Conservation (phyloP, 352 stramenopile genomes). For the Pythium brachiatum region DNA sequence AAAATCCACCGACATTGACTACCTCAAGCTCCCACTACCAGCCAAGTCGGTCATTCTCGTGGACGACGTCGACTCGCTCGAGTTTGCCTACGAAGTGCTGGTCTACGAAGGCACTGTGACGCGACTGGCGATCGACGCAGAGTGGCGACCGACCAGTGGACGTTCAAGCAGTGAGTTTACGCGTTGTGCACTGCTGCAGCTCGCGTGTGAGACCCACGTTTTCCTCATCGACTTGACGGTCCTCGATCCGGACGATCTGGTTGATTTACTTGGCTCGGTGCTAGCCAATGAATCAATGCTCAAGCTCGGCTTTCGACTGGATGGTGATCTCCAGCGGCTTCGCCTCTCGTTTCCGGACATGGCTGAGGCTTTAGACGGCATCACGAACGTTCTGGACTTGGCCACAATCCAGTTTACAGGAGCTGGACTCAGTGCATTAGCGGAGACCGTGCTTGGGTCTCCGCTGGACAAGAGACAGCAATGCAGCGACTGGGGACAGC, state of each 20-base stretch:
- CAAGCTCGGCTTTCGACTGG: constrained; percentile 67
- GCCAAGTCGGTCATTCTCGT: constrained; percentile 46
- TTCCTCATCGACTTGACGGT: constrained; percentile 65
- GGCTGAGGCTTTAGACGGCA: constrained; percentile 47
- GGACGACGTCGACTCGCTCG: constrained; percentile 48
- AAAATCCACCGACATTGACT: constrained; percentile 11
- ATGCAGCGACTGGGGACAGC: constrained; percentile 68
- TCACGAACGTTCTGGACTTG: constrained; percentile 62
- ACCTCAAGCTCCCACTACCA: constrained; percentile 48
- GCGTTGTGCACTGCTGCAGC: constrained; percentile 60
- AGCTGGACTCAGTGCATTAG: constrained; percentile 43
- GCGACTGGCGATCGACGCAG: constrained; percentile 50
- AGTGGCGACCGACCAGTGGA: constrained; percentile 55
- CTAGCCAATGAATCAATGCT: constrained; percentile 43
- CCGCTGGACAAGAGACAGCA: constrained; percentile 69
- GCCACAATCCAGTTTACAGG: constrained; percentile 24
- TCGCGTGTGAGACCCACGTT: constrained; percentile 57
- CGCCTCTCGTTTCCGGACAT: constrained; percentile 57
- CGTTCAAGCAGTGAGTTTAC: constrained; percentile 29
- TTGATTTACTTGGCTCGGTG: constrained; percentile 52
- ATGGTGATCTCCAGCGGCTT: constrained; percentile 63
- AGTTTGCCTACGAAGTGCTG: constrained; percentile 46
- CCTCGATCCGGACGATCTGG: constrained; percentile 47
- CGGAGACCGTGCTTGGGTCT: constrained; percentile 46
- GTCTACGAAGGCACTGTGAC: constrained; percentile 37